A percentile compares a stretch with the other conserved stretches of the same genome.
phyloP scores from a whole-genome alignment of 148 eudicot genomes.

The Nepenthes gracilis region DNA sequence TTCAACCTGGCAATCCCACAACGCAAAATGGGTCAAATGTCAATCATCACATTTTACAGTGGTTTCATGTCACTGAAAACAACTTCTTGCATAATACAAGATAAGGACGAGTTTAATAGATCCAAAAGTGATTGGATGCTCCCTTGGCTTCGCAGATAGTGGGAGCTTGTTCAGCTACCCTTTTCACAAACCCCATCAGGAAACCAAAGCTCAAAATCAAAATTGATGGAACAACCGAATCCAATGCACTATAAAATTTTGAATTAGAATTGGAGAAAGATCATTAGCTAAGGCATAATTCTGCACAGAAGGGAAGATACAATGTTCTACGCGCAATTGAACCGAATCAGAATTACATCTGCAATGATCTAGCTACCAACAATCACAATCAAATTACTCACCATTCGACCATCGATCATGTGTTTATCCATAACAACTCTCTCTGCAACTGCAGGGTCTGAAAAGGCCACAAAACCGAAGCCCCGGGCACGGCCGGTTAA shows the following conservation, averaged over 20 bases:
- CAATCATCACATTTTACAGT: background rate
- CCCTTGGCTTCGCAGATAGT: no score
- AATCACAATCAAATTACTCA: slow-evolving; percentile 28
- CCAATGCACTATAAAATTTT: no score
- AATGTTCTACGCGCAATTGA: slow-evolving; percentile 1
- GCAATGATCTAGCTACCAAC: slow-evolving; percentile 5
- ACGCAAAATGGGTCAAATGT: background rate
- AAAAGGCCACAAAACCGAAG: slow-evolving; percentile 72
- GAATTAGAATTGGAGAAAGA: background rate
- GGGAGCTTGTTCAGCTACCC: no score
- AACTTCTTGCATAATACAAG: background rate
- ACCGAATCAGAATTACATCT: background rate
- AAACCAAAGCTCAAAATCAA: slow-evolving; percentile 1
- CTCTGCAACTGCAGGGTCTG: slow-evolving; percentile 62
- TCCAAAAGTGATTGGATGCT: no score
- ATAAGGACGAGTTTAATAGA: background rate
- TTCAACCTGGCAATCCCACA: slow-evolving; percentile 44
- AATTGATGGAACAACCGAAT: background rate
- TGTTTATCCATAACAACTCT: slow-evolving; percentile 77
- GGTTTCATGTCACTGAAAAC: background rate
- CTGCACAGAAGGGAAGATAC: slow-evolving; percentile 1
- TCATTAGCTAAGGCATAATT: slow-evolving; percentile 1
- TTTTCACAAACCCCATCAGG: no score
- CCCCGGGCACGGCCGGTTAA: slow-evolving; percentile 80
- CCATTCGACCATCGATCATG: slow-evolving; percentile 77